phyloP scores from a whole-genome alignment of 2,329 filamentous ascomycete genomes.

The Sporothrix humicola region DNA sequence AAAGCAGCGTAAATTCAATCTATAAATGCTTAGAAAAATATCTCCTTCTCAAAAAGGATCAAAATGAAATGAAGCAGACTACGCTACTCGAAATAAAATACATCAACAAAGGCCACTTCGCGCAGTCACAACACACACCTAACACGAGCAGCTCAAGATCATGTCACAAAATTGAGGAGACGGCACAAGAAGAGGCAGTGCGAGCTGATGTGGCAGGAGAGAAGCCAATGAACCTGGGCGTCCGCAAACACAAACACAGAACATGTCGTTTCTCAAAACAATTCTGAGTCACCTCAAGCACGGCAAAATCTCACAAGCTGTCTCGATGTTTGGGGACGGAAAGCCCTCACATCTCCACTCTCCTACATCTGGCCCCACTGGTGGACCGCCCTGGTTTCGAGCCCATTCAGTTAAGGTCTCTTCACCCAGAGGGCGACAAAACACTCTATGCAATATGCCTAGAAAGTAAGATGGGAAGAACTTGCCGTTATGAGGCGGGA shows the following conservation, averaged over 20 bases:
- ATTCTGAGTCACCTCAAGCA: conserved; percentile 23
- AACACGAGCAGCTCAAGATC: not conserved
- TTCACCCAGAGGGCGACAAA: no score
- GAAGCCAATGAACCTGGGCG: not conserved
- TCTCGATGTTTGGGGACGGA: not conserved
- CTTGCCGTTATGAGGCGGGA: not conserved
- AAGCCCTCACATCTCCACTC: not conserved
- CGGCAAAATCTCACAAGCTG: not conserved
- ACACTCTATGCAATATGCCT: no score
- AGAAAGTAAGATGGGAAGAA: not conserved
- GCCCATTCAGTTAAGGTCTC: no score
- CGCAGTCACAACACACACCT: not conserved
- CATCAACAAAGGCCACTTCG: not conserved
- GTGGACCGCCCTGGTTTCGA: no score
- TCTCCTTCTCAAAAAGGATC: no score
- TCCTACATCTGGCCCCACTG: not conserved
- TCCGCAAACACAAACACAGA: not conserved
- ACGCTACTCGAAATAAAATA: not conserved
- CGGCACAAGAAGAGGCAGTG: not conserved
- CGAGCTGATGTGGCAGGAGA: conserved; percentile 26
- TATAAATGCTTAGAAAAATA: no score
- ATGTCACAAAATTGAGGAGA: not conserved
- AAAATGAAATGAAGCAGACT: no score
- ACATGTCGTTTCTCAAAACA: not conserved
- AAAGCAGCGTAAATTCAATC: not conserved